Base-by-base conservation (phyloP, 2,329 filamentous ascomycete species). In the Phyllosticta citribraziliensis region DNA sequence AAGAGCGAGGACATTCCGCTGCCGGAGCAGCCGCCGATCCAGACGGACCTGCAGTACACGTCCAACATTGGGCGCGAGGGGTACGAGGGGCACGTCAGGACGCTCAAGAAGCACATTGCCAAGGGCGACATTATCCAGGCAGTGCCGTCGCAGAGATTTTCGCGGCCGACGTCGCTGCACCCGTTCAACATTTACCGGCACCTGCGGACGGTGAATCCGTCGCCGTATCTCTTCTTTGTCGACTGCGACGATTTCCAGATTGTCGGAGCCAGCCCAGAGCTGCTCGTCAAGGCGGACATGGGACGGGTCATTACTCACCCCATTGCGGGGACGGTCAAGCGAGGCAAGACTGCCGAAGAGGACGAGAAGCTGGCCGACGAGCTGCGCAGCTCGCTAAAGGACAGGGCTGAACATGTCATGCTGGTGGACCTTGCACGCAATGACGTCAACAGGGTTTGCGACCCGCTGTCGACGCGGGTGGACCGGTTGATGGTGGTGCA, bases 111-210 rank as follows among this genome's bases (percentile, higher is more conserved):
- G 75, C 93, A 97, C 79, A 97, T 99, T 68, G 82, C 85, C 68
- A 82, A 84, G 64, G 94, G 94, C 67, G 91, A 97, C 78, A 97
- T 99, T 72, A 97, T 99, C 76, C 94, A 99, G 74, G 91, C 91
- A 0, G 94, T 99, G 17, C 94, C 94, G 1, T 97, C 91, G 52
- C 94, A 99, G 76, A 86, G 94, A 58, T 89, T 97, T 71, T 87
- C 92, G 8, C 84, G 93, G 27, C 92, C 92, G 14, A 99, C 94
- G 2, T 86, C 84, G 61, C 80, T 99, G 52, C 94, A 99, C 74
- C 93, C 94, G 0, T 99, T 97, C 82, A 99, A 97, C 79, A 89
- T 99, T 69, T 99, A 97, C 80, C 86, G 93, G 60, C 91, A 96
- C 73, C 82, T 99, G 47, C 89, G 94, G 64, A 96, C 91, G n/a